Evolutionary conservation across 2,329 filamentous ascomycete genomes (phyloP), one percentile per base, ranked within the genome.

Genomic region (Hypoxylon sp.): DNA sequence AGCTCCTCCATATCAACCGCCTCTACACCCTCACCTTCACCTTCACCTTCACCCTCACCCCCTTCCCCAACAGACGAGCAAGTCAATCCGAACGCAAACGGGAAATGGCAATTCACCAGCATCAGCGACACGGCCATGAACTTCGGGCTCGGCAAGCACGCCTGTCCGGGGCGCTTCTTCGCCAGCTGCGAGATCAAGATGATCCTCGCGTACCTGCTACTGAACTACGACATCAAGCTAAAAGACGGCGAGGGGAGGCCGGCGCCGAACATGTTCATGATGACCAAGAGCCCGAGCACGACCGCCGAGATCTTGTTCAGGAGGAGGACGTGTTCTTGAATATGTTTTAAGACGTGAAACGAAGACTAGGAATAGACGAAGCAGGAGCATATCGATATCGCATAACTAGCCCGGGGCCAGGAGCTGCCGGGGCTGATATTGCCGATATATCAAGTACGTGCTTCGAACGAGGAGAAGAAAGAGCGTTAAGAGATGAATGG

Each of bases 161-260:
- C 79, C 4, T 80, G 79, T 58, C 80, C 79, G 0, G 81, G 81
- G 0, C 76, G 80, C 0, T 83, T 82, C 77, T 82, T 83, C 65
- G 81, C 81, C 8, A 74, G 74, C 22, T 78, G 81, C 65, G 79
- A 82, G 74, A 80, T 82, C 72, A 83, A 83, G 72, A 71, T 82
- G 67, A 77, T 82, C 16, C 67, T 83, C 12, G 77, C 79, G 1
- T 72, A 79, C 46, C 72, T 80, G 2, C 66, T 83, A 44, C 78
- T 82, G 0, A 78, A 75, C 26, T 81, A 82, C 65, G 80, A 82
- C 20, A 64, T 79, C 60, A 71, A 69, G 54, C 72, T 78, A 8
- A 64, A 57, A 2, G 76, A 74, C 2, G 76, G 75, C 52, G 71
- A 74, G 59, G 33, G 28, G 7, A 61, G 74, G 16, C 75, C 75